Evolutionary conservation across 176 grass and related monocot species (phyloP).

Genomic region (Chrysopogon serrulatus): DNA sequence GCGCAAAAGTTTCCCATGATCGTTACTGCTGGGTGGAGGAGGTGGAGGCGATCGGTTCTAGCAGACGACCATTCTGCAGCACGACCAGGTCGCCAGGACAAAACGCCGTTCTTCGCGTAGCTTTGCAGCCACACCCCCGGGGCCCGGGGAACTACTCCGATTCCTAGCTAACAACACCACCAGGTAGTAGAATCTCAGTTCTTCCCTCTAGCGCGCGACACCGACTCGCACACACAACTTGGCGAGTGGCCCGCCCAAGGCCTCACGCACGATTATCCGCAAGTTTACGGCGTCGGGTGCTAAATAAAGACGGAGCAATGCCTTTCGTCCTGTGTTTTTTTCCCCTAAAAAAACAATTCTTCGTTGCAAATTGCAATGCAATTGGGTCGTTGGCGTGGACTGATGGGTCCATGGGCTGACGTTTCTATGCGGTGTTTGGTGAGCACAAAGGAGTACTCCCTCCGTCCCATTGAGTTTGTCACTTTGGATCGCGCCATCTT

Average conservation of each 20-base stretch:
- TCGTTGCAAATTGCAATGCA: neutral
- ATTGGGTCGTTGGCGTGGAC: neutral
- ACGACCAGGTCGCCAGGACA: conserved; percentile 20
- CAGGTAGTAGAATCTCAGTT: neutral
- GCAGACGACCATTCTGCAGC: conserved; percentile 5
- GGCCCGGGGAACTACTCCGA: neutral
- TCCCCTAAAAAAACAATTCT: neutral
- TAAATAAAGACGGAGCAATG: neutral
- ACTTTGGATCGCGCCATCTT: too few species aligned
- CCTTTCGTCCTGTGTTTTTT: neutral
- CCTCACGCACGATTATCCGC: neutral
- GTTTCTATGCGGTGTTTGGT: conserved; percentile 23
- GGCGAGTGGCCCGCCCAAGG: neutral
- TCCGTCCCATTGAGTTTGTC: too few species aligned
- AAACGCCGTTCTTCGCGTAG: neutral
- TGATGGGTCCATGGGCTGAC: conserved; percentile 25
- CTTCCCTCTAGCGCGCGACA: neutral
- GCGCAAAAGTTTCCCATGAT: neutral
- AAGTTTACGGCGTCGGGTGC: neutral
- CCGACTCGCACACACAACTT: neutral
- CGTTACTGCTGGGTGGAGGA: neutral
- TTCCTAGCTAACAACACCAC: neutral
- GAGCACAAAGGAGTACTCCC: neutral
- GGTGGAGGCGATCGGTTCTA: neutral
- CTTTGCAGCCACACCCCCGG: neutral